phyloP scores from a whole-genome alignment of 2,329 filamentous ascomycete species.

The Botrytis pseudocinerea region DNA sequence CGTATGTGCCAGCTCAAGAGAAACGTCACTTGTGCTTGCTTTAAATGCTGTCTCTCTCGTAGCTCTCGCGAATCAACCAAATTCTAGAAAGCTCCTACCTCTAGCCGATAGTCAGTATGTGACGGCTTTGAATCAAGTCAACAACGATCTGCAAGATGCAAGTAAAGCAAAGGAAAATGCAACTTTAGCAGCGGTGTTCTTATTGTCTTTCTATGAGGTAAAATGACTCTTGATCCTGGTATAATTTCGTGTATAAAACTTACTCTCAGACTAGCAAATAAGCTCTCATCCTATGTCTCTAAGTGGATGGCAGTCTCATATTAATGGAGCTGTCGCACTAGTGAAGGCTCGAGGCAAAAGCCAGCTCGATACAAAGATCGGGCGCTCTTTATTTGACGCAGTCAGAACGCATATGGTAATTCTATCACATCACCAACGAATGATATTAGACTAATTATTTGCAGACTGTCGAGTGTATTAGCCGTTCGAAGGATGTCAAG shows the following conservation, averaged over 20 bases:
- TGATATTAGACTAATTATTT: slow-evolving; percentile 48
- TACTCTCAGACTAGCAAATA: slow-evolving; percentile 42
- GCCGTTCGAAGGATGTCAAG: slow-evolving; percentile 50
- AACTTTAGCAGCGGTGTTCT: slow-evolving; percentile 57
- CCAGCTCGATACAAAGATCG: slow-evolving; percentile 52
- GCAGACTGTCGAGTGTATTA: slow-evolving; percentile 57
- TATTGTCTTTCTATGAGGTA: slow-evolving; percentile 61
- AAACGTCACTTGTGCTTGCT: slow-evolving; percentile 49
- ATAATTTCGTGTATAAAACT: not conserved
- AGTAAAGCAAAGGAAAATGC: slow-evolving; percentile 51
- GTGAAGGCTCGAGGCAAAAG: slow-evolving; percentile 55
- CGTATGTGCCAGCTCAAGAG: slow-evolving; percentile 45
- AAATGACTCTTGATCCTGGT: slow-evolving; percentile 12
- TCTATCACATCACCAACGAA: not conserved
- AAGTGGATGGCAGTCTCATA: slow-evolving; percentile 60
- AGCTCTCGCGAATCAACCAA: slow-evolving; percentile 53
- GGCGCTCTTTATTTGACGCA: slow-evolving; percentile 57
- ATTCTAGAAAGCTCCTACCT: slow-evolving; percentile 41
- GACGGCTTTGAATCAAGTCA: slow-evolving; percentile 53
- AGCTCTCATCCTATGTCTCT: slow-evolving; percentile 55
- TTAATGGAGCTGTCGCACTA: slow-evolving; percentile 59
- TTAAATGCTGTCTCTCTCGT: slow-evolving; percentile 59
- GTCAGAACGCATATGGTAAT: slow-evolving; percentile 60
- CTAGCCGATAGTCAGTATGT: slow-evolving; percentile 53
- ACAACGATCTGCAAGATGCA: slow-evolving; percentile 52